Evolutionary conservation across 768 basidiomycete species (phyloP).

Genomic region (Lactarius deliciosus): DNA sequence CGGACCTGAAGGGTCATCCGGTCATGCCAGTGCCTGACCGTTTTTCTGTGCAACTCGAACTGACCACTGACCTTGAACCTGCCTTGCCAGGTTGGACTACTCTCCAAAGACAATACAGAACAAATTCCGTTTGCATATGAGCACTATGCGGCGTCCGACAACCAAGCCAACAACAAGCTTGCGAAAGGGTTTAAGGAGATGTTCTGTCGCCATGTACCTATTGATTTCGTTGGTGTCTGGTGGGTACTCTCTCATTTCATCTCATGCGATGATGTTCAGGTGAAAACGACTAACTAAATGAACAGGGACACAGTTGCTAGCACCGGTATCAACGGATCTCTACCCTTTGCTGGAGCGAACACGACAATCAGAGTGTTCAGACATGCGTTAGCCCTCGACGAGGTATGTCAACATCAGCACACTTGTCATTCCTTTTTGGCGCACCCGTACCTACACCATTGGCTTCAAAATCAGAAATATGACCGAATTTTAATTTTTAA

Average conservation of each 20-base stretch:
- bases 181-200: slow-evolving; percentile 70
- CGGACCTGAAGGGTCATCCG: neutral
- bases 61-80: neutral
- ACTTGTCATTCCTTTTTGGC: neutral
- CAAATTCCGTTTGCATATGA: slow-evolving; percentile 76
- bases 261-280: too few species aligned
- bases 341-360: slow-evolving; percentile 70
- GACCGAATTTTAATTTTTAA: too few species aligned
- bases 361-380: slow-evolving; percentile 65
- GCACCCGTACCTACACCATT: neutral
- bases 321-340: slow-evolving; percentile 60
- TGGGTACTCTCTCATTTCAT: slow-evolving; percentile 34
- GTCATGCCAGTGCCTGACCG: neutral
- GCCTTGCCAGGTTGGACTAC: slow-evolving; percentile 58
- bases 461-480: neutral
- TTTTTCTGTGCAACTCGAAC: neutral
- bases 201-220: slow-evolving; percentile 63
- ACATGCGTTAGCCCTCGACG: slow-evolving; percentile 77
- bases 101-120: slow-evolving; percentile 64
- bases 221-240: slow-evolving; percentile 83
- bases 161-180: slow-evolving; percentile 43
- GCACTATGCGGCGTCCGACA: slow-evolving; percentile 51
- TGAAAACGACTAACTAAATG: neutral
- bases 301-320: slow-evolving; percentile 77
- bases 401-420: slow-evolving; percentile 43